Percentiles rank a stretch among this genome's conserved stretches.
phyloP scores from a whole-genome alignment of 768 basidiomycete genomes.

The Mycena rosella region DNA sequence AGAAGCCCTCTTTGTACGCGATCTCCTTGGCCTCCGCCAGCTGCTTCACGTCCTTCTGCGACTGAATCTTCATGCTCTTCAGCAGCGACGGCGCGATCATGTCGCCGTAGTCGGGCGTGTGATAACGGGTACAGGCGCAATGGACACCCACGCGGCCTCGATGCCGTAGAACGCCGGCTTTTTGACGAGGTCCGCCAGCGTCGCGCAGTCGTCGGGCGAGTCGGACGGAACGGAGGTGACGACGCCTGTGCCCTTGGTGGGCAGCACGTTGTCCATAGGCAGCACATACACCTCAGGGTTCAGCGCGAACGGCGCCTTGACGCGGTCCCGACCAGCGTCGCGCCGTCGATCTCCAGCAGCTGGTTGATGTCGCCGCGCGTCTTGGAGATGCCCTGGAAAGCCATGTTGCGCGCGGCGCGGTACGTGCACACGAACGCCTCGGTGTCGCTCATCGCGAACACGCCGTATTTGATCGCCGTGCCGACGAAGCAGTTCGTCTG shows the following conservation, averaged over 20 bases:
- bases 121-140: conserved; percentile 91
- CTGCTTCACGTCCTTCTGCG: conserved; percentile 93
- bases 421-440: conserved; percentile 92
- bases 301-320: conserved; percentile 88
- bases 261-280: conserved; percentile 98
- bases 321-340: conserved; percentile 88
- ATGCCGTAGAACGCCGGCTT: conserved; percentile 98
- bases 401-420: conserved; percentile 97
- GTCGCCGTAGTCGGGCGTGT: conserved; percentile 93
- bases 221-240: conserved; percentile 99
- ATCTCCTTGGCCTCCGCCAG: conserved; percentile 97
- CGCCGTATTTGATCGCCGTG: conserved; percentile 88
- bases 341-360: conserved; percentile 83
- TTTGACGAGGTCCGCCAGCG: conserved; percentile 91
- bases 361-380: conserved; percentile 79
- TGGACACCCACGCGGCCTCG: conserved; percentile 85
- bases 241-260: conserved; percentile 99
- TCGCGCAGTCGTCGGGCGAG: conserved; percentile 96
- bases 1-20: conserved; percentile 99
- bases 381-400: conserved; percentile 89
- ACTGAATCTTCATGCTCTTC: conserved; percentile 93
- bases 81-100: conserved; percentile 88
- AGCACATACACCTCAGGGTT: conserved; percentile 92
- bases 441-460: conserved; percentile 88
- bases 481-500: conserved; percentile 99